Evolutionary conservation across 805 yeast species (phyloP), one percentile per base, ranked within the genome.

Genomic region (Zygotorulaspora florentina): DNA sequence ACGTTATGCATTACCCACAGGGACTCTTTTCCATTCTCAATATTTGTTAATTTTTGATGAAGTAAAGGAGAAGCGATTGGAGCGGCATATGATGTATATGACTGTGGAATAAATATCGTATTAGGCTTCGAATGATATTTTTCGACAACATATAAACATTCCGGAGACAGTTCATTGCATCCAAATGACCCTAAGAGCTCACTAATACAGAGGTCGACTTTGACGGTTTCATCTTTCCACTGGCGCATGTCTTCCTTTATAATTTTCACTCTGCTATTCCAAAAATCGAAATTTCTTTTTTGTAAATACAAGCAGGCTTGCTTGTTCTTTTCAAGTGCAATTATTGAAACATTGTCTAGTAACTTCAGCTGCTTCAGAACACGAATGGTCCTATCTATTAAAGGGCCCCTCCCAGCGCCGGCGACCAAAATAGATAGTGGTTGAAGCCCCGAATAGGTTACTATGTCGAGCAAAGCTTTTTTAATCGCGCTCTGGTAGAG

Each of bases 111-210:
- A 65, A 77, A 81, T 16, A 79, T 64, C 2, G 87, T 84, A 29
- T 61, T 46, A 9, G 54, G 47, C 7, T 62, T 63, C 17, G 66
- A 43, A 63, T 75, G 54, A 64, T 77, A 54, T 39, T 57, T 51
- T 42, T 76, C 74, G 13, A 72, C 56, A 1, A 73, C 66, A 37
- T 68, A 69, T 2, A 87, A 62, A 47, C 93, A 82, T 61, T 90
- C 98, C 0, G 98, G 97, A 8, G 87, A 75, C 13, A 87, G 71
- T 61, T 90, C 97, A 64, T 90, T 91, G 62, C 95, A 91, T 3
- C 96, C 97, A 67, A 91, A 85, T 12, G 96, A 86, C 5, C 97
- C 97, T 23, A 90, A 64, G 7, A 91, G 68, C 62, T 90, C 97
- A 36, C 95, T 84, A 1, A 91, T 73, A 8, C 89, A 75, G 35